Conservation (phyloP, 768 basidiomycete species). For the Rubroboletus pulcherrimus region DNA sequence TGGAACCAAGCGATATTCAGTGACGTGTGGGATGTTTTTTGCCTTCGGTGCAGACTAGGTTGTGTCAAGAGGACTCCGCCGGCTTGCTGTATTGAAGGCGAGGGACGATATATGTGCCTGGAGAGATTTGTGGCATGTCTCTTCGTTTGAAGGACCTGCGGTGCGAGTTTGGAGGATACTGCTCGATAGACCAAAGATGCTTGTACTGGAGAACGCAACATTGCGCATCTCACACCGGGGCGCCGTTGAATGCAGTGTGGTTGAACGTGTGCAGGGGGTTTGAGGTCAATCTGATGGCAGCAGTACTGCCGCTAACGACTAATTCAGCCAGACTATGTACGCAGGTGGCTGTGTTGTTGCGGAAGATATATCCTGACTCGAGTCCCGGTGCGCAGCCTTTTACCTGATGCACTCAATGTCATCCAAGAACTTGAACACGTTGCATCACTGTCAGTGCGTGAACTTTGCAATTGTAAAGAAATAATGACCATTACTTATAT, state of each 20-base stretch:
- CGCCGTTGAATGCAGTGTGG: not conserved
- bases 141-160: not conserved
- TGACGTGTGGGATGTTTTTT: not conserved
- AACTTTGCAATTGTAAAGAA: not conserved
- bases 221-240: constrained; percentile 41
- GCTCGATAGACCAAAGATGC: not conserved
- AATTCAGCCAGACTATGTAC: not conserved
- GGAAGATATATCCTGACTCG: not conserved
- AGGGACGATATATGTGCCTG: not conserved
- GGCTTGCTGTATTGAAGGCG: not conserved
- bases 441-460: not conserved
- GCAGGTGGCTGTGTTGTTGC: constrained; percentile 9
- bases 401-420: not conserved
- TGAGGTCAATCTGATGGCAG: not conserved
- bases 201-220: constrained; percentile 42
- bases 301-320: not conserved
- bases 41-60: not conserved
- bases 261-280: not conserved
- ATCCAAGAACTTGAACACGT: not conserved
- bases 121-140: not conserved
- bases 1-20: constrained; percentile 35
- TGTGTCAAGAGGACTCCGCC: constrained; percentile 7
- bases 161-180: not conserved
- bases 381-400: not conserved
- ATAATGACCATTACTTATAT: not conserved